These are phyloP conservation scores for Ceriops tagal DNA, from an alignment of 345 rosid species.

Conservation along the genomic window DNA sequence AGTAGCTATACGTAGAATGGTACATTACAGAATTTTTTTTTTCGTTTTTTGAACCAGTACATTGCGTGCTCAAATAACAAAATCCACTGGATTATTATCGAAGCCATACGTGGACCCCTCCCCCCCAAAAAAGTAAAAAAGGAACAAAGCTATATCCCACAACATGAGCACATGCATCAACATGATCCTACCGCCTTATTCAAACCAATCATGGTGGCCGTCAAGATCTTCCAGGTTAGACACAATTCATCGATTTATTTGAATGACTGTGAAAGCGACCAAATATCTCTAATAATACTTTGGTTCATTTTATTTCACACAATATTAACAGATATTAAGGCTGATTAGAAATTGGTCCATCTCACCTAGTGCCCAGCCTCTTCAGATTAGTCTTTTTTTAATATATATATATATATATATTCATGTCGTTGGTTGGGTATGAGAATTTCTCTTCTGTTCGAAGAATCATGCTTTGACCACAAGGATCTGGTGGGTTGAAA, in stretches of 20 bases:
- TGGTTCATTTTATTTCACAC: background rate
- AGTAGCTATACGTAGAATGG: too few relatives aligned
- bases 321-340: background rate
- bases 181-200: background rate
- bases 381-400: too few relatives aligned
- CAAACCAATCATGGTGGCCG: background rate
- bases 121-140: background rate
- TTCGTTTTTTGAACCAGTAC: too few relatives aligned
- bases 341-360: background rate
- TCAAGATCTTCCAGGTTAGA: background rate
- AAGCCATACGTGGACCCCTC: background rate
- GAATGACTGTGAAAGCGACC: background rate
- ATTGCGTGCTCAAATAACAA: too few relatives aligned
- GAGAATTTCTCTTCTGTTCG: slow-evolving; percentile 13
- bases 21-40: too few relatives aligned
- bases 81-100: too few relatives aligned
- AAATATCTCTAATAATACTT: background rate
- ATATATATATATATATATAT: too few relatives aligned
- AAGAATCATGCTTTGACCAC: slow-evolving; percentile 9
- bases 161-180: background rate
- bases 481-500: slow-evolving; percentile 6
- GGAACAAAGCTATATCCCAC: background rate
- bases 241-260: background rate
- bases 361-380: too few relatives aligned
- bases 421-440: slow-evolving; percentile 11